Conservation (phyloP, 108 stramenopile genomes). For the Nannochloropsis salina region DNA sequence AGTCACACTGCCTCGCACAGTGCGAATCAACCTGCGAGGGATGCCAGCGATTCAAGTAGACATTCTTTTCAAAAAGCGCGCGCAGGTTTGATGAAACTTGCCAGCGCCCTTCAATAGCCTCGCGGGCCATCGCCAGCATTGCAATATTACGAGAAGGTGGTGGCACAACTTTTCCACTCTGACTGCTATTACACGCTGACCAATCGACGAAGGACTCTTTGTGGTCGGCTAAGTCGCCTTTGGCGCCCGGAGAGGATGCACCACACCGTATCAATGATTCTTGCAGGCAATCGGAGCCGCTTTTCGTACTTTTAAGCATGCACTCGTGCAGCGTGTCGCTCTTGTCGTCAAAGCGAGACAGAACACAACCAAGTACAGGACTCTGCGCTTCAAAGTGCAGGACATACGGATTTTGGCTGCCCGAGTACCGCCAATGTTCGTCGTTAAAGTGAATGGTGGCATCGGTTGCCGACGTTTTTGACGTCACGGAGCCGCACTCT, state of each 20-base stretch:
- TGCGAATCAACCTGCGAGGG: conserved; percentile 1
- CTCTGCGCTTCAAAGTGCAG: neutral
- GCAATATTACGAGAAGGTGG: neutral
- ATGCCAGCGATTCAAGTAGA: conserved; percentile 16
- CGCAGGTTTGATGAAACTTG: neutral
- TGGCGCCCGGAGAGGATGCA: neutral
- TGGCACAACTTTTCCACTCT: neutral
- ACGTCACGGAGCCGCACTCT: neutral
- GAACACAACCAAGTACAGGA: neutral
- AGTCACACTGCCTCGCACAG: neutral
- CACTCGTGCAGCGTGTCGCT: neutral
- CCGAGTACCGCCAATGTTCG: neutral
- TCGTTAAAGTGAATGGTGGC: neutral
- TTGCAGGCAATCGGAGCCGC: neutral
- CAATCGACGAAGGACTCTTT: neutral
- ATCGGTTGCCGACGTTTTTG: neutral
- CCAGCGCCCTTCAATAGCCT: neutral
- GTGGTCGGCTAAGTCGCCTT: neutral
- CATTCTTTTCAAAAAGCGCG: neutral
- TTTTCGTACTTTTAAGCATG: neutral
- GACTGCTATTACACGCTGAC: neutral
- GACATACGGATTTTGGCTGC: conserved; percentile 2
- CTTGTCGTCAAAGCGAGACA: conserved; percentile 9
- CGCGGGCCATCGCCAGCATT: neutral
- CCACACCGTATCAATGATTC: neutral